Evolutionary conservation across 108 stramenopile species (phyloP).

Genomic region (Nannochloropsis oceanica): DNA sequence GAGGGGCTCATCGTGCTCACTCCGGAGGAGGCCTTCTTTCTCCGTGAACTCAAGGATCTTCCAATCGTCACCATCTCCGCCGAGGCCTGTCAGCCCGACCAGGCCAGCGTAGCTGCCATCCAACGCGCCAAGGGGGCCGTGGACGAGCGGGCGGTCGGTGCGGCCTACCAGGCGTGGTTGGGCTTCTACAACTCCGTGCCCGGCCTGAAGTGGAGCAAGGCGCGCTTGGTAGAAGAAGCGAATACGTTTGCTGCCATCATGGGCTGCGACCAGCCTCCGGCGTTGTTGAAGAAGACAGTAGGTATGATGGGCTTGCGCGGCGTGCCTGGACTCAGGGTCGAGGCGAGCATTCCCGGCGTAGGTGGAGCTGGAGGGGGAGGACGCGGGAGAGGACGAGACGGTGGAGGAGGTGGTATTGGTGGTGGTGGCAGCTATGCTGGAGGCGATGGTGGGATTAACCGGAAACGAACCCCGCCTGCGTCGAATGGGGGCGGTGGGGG

Average conservation of each 20-base stretch:
- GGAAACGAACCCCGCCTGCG: not conserved
- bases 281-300: slow-evolving; percentile 49
- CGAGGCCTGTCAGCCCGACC: not conserved
- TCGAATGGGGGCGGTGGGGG: not conserved
- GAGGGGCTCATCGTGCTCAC: slow-evolving; percentile 38
- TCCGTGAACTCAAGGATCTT: slow-evolving; percentile 1
- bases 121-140: not conserved
- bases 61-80: not conserved
- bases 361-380: not conserved
- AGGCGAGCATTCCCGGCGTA: not conserved
- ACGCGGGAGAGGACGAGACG: not conserved
- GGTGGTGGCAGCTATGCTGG: not conserved
- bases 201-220: slow-evolving; percentile 35
- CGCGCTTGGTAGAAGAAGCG: slow-evolving; percentile 40
- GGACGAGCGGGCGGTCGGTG: slow-evolving; percentile 18
- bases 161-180: slow-evolving; percentile 54
- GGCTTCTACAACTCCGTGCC: slow-evolving; percentile 67
- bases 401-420: not conserved
- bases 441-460: not conserved
- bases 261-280: slow-evolving; percentile 46
- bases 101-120: not conserved
- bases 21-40: slow-evolving; percentile 9
- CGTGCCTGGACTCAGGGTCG: slow-evolving; percentile 21
- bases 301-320: slow-evolving; percentile 68
- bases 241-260: slow-evolving; percentile 37